Conservation (phyloP, 2,329 filamentous ascomycete genomes). For the Exophiala oligosperma region DNA sequence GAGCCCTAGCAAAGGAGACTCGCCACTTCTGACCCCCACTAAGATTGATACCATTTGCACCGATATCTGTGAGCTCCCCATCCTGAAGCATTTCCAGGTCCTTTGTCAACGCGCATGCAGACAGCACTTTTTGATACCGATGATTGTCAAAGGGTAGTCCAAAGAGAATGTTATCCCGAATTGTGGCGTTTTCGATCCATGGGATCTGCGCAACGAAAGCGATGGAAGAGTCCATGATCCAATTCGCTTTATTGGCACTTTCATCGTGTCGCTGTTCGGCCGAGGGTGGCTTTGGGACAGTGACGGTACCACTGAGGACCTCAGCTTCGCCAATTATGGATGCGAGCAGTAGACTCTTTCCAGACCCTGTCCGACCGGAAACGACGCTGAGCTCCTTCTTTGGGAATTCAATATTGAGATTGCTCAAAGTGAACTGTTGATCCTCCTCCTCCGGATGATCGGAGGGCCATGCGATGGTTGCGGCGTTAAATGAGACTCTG, state of each 20-base stretch:
- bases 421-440: constrained; percentile 63
- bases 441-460: constrained; percentile 57
- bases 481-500: constrained; percentile 65
- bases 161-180: constrained; percentile 77
- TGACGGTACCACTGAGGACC: constrained; percentile 62
- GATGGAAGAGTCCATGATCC: constrained; percentile 68
- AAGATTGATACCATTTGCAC: constrained; percentile 80
- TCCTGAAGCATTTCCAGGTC: constrained; percentile 75
- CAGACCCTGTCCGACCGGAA: constrained; percentile 74
- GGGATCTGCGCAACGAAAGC: constrained; percentile 79
- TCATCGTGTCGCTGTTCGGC: constrained; percentile 59
- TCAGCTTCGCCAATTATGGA: constrained; percentile 76
- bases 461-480: constrained; percentile 72
- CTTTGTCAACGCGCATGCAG: constrained; percentile 71
- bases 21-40: constrained; percentile 84
- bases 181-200: constrained; percentile 81
- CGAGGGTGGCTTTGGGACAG: constrained; percentile 49
- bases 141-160: constrained; percentile 67
- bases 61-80: constrained; percentile 78
- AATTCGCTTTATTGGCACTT: constrained; percentile 61
- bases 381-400: constrained; percentile 69
- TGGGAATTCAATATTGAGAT: constrained; percentile 68
- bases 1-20: constrained; percentile 73
- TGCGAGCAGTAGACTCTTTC: constrained; percentile 73
- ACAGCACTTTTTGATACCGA: constrained; percentile 70